Base-by-base conservation (phyloP, 768 basidiomycete genomes). In the Neoboletus subvelutipes region DNA sequence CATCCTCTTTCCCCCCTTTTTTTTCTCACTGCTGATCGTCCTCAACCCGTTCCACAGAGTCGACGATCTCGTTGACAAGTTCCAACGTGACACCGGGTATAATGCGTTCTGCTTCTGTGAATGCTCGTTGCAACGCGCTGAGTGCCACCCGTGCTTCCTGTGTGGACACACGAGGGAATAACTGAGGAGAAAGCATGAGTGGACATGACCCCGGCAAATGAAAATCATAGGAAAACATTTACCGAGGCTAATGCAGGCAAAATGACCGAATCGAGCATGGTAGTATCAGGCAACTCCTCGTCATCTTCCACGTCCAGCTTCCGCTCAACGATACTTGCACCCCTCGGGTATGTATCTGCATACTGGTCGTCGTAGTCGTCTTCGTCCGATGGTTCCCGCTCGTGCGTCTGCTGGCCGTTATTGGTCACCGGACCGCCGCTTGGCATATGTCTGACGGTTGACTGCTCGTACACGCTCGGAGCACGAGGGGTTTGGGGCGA, bases 171-270 rank as follows among this genome's bases (percentile, higher is more conserved):
- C 96, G 84, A 57, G 92, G 92, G 72, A 94, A 92, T 33, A 99
- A 77, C 95, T 98, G 64, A 22, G 47, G 2, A 48, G 17, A 3
- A 13, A 3, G 13, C 2, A 40, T 55, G n/a, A 59, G 62, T 46
- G 49, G 59, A 55, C 40, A 52, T 29, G 51, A 42, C 36, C 24
- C 24, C 28, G n/a, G 41, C 39, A 55, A 31, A 24, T 17, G 42
- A 54, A 52, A 28, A 28, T 39, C 52, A 34, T 49, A n/a, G 13
- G 52, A 49, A 22, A 22, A 1, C 4, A 76, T 88, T 72, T 63
- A 98, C 96, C 59, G 92, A 95, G 43, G 94, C 92, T 64, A 98
- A 87, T n/a, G 94, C 94, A 24, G 97, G 97, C 29, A 98, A 75
- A 50, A 98, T 87, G 31, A 99, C 96, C 3, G 93, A 93, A 66